phyloP scores from a whole-genome alignment of 352 stramenopile species.

The Paralagenidium karlingii region DNA sequence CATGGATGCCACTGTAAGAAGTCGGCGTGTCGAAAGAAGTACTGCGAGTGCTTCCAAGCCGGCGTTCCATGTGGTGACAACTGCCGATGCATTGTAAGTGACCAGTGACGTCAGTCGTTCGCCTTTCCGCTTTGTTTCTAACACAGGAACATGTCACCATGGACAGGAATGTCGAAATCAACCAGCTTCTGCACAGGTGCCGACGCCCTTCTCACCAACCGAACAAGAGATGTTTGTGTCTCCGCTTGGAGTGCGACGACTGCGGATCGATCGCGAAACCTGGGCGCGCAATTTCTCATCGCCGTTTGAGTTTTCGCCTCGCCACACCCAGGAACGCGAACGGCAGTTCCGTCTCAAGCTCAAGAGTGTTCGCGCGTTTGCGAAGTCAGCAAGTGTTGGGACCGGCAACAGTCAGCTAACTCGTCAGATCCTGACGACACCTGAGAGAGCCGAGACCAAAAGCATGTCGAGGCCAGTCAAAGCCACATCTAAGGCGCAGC shows the following conservation, averaged over 20 bases:
- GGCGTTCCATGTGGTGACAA: conserved; percentile 76
- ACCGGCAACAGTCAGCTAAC: background rate
- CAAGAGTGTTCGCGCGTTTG: conserved; percentile 4
- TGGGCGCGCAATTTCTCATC: conserved; percentile 60
- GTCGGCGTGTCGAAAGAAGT: conserved; percentile 95
- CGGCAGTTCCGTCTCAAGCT: conserved; percentile 37
- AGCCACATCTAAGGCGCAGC: no score
- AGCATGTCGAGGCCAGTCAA: no score
- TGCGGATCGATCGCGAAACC: conserved; percentile 52
- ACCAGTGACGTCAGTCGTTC: background rate
- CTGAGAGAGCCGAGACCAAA: background rate
- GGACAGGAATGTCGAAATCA: conserved; percentile 73
- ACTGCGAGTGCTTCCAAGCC: conserved; percentile 95
- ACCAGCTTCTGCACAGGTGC: no score
- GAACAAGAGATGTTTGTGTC: no score
- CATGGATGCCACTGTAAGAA: conserved; percentile 95
- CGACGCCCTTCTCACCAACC: no score
- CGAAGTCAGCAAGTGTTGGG: background rate
- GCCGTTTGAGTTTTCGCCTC: conserved; percentile 41
- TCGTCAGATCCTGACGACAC: background rate
- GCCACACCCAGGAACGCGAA: conserved; percentile 28
- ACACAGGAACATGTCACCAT: background rate
- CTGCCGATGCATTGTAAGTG: conserved; percentile 81
- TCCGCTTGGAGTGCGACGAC: no score
- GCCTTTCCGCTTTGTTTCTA: background rate